Evolutionary conservation across 177 flowering plant species (phyloP), one percentile per base, ranked within the genome.

Genomic region (Vitis hybrid): DNA sequence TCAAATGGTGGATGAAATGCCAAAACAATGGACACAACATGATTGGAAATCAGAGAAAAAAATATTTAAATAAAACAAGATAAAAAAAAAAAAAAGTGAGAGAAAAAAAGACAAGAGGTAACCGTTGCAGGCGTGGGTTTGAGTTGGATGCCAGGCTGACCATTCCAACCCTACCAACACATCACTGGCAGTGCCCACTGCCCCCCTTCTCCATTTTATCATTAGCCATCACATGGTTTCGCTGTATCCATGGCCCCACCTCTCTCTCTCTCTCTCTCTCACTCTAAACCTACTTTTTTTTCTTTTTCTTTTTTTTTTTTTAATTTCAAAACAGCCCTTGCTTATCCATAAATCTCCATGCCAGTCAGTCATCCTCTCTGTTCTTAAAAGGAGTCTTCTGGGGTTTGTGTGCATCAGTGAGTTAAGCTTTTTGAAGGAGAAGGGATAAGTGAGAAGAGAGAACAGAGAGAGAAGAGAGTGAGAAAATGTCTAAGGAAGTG

Each of bases 401-500:
- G 30, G 30, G 30, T 27, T 27, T 27, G 30, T 27, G 30, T 30
- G 18, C 6, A 56, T 35, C 35, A 18, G 64, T 11, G 14, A 24
- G 27, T 58, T 11, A 69, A 18, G 60, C 52, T 3, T 24, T 1
- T 24, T 46, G 70, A 67, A 64, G 10, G 32, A 32, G 52, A 65
- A 52, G 55, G 27, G 63, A 71, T 65, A 60, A 63, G 64, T 56
- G 57, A 55, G 56, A 52, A 66, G 21, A 57, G 60, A 56, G 30
- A 27, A 27, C 30, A 27, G 30, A 27, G 30, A 27, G 30, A 27
- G 30, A 27, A 27, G 0, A 27, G 5, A 27, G 30, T 27, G 46
- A 17, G 18, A 73, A 73, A 49, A 87, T 85, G 92, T 69, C 88
- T 8, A 86, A 82, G 69, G 93, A 87, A 77, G 87, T 81, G 74